phyloP scores from a whole-genome alignment of 2,329 filamentous ascomycete species.

The Fusarium nematophilum region DNA sequence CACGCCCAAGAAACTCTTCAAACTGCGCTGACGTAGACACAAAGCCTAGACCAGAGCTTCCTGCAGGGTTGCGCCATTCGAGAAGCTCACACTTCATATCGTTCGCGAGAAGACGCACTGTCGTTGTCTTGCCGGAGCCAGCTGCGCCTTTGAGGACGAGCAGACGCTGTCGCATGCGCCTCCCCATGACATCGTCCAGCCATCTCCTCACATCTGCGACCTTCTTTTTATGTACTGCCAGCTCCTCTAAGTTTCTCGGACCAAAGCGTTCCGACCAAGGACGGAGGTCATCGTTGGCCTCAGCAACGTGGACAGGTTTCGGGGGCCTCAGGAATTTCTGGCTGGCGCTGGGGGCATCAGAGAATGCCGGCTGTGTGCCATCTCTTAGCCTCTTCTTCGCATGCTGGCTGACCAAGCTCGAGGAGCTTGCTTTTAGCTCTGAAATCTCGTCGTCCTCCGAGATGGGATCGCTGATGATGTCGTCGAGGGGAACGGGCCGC shows the following conservation, averaged over 20 bases:
- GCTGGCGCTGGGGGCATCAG: constrained; percentile 51
- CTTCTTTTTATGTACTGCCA: constrained; percentile 96
- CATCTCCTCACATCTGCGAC: constrained; percentile 86
- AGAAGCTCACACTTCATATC: constrained; percentile 81
- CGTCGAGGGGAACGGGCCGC: constrained; percentile 53
- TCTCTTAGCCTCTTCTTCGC: constrained; percentile 65
- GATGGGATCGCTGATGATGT: constrained; percentile 67
- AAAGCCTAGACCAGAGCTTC: constrained; percentile 68
- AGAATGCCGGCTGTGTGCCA: constrained; percentile 37
- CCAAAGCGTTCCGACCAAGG: constrained; percentile 92
- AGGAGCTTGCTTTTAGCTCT: constrained; percentile 60
- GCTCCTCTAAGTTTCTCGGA: constrained; percentile 79
- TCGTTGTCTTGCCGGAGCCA: constrained; percentile 93
- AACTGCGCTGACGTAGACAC: constrained; percentile 83
- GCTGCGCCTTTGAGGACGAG: constrained; percentile 90
- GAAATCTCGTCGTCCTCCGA: constrained; percentile 70
- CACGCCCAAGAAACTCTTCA: constrained; percentile 88
- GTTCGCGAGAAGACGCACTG: constrained; percentile 79
- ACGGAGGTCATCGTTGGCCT: constrained; percentile 66
- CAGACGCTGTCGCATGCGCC: constrained; percentile 75
- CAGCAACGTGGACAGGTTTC: constrained; percentile 42
- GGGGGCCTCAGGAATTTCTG: constrained; percentile 64
- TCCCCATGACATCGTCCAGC: constrained; percentile 79
- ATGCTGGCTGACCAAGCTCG: constrained; percentile 67
- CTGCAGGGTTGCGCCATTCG: constrained; percentile 90